A percentile compares a stretch with the other conserved stretches of the same genome.
These are phyloP conservation scores for Cochlearia excelsa DNA, from an alignment of 345 rosid genomes.

Conservation along the genomic window DNA sequence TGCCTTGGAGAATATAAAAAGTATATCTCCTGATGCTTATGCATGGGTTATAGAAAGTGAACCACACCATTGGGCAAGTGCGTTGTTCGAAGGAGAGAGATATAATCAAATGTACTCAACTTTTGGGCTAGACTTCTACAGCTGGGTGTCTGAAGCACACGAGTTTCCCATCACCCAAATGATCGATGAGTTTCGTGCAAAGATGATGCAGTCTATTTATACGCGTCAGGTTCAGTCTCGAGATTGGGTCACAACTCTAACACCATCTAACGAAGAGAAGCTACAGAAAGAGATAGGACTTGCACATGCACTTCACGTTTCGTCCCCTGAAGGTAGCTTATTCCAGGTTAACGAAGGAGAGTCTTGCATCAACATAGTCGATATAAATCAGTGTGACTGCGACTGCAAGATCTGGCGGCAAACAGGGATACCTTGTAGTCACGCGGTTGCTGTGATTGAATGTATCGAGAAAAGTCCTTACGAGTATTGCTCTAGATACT, in stretches of 20 bases:
- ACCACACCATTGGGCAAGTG: conserved; percentile 90
- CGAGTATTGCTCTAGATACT: conserved; percentile 73
- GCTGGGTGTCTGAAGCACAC: conserved; percentile 86
- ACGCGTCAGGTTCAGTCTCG: conserved; percentile 59
- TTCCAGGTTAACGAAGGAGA: conserved; percentile 76
- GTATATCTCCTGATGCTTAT: conserved; percentile 78
- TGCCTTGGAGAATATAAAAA: conserved; percentile 59
- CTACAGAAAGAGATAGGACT: conserved; percentile 53
- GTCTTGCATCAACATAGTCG: conserved; percentile 46
- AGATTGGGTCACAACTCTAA: conserved; percentile 67
- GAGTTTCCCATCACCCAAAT: conserved; percentile 93
- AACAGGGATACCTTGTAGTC: conserved; percentile 79
- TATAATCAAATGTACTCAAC: conserved; percentile 70
- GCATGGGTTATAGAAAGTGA: conserved; percentile 79
- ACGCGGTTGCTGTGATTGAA: conserved; percentile 65
- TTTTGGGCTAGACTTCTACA: conserved; percentile 72
- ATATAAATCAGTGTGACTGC: conserved; percentile 68
- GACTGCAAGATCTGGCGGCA: conserved; percentile 78
- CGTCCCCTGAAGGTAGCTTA: conserved; percentile 44
- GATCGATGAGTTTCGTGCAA: conserved; percentile 69
- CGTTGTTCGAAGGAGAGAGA: conserved; percentile 69
- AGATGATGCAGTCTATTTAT: conserved; percentile 83
- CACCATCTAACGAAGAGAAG: conserved; percentile 77
- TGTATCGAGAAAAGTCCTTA: conserved; percentile 61
- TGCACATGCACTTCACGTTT: conserved; percentile 51